Evolutionary conservation across 305 asterid species (phyloP).

Genomic region (Nicotiana rustica): DNA sequence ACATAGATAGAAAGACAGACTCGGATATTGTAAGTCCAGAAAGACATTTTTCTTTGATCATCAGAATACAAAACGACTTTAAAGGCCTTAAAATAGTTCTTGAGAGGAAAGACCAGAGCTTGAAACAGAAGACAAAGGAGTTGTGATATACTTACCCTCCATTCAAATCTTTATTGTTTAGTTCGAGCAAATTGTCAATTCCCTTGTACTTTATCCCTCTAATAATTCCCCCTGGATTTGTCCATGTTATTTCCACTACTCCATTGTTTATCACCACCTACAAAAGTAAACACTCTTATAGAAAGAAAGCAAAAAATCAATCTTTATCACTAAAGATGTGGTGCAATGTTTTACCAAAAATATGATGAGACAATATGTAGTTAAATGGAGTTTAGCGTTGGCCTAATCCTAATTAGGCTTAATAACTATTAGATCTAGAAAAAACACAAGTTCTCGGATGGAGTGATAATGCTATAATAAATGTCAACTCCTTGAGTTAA

Average conservation of each 20-base stretch:
- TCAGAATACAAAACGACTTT: background rate
- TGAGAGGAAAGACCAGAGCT: background rate
- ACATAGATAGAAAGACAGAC: background rate
- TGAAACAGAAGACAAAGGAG: background rate
- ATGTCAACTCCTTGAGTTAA: too few species aligned
- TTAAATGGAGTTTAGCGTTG: too few species aligned
- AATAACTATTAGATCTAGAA: too few species aligned
- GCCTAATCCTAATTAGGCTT: too few species aligned
- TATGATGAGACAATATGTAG: too few species aligned
- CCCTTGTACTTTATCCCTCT: constrained; percentile 54
- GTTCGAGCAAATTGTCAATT: constrained; percentile 59
- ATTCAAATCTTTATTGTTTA: constrained; percentile 50
- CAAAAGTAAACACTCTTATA: constrained; percentile 30
- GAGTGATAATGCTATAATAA: too few species aligned
- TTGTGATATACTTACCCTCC: constrained; percentile 49
- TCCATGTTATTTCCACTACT: constrained; percentile 52
- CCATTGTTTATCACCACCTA: constrained; percentile 66
- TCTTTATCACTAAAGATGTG: background rate
- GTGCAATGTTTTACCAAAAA: too few species aligned
- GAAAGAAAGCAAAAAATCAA: background rate
- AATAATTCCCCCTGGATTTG: constrained; percentile 62
- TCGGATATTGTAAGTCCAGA: background rate
- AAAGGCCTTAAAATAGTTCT: background rate
- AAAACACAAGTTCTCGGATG: too few species aligned
- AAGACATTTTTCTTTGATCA: constrained; percentile 16